Base-by-base conservation (phyloP, 257 asterid genomes). In the Sherardia arvensis region DNA sequence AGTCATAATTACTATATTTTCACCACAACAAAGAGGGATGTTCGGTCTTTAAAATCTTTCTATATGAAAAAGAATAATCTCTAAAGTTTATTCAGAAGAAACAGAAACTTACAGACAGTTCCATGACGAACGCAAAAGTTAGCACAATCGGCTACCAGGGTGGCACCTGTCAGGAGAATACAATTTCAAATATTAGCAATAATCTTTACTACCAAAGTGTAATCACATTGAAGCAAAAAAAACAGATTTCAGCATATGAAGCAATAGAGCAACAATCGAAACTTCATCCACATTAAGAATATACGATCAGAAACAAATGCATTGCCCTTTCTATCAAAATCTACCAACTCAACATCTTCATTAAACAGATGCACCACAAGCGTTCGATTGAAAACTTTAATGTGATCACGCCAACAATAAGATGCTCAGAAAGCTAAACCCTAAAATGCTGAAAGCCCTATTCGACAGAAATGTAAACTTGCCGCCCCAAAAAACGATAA, bases 51-150 rank as follows among this genome's bases (percentile, higher is more conserved):
- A 30, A 30, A 6, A 11, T n/a, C 49, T 18, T 23, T 36, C 20
- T 23, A 27, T 55, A 18, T 7, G 20, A 26, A 15, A 56, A 14
- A 26, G 1, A 10, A 21, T 62, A 33, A 33, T 53, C 53, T 34
- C 53, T 1, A 29, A 6, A 66, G 49, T 70, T 33, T 22, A 28
- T 9, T 17, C 72, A 65, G 62, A 14, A 65, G 62, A 70, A 43
- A 73, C 59, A 76, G 64, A 69, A 63, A 74, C 92, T 82, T 75
- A 87, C 93, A 28, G 81, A 45, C 64, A 61, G 59, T 38, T 74
- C 90, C 95, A 87, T 87, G 71, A 63, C 71, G 64, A 29, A 51
- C 27, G 61, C 67, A 36, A 43, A 43, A 43, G n/a, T 4, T 6
- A 7, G 15, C 4, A 9, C 14, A 26, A 8, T 5, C 8, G 1